Evolutionary conservation across 768 basidiomycete genomes (phyloP).

Genomic region (Cystofilobasidium ferigula): DNA sequence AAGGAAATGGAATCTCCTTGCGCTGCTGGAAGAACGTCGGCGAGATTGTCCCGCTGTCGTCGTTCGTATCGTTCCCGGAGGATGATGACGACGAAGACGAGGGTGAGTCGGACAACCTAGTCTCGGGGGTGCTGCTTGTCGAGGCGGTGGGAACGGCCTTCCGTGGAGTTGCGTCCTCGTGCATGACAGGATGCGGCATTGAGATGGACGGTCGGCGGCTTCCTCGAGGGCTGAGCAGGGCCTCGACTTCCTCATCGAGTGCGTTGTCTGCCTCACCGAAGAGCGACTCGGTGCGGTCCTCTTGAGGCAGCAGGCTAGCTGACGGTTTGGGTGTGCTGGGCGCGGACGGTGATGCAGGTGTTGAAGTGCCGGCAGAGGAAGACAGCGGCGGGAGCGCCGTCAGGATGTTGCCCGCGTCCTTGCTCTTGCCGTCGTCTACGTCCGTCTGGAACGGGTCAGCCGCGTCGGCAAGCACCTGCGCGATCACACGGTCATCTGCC

Average conservation of each 20-base stretch:
- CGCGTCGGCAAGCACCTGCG: background rate
- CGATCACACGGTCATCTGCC: background rate
- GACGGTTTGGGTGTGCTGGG: background rate
- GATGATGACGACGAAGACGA: too few species aligned
- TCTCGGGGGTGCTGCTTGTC: background rate
- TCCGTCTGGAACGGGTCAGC: background rate
- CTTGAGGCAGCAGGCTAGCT: background rate
- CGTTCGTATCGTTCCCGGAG: too few species aligned
- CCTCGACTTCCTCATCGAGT: background rate
- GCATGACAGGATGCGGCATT: background rate
- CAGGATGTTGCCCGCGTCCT: background rate
- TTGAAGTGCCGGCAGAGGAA: background rate
- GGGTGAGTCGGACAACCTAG: too few species aligned
- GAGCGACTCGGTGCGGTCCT: background rate
- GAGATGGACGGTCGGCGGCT: background rate
- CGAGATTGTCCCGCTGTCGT: too few species aligned
- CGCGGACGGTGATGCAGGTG: background rate
- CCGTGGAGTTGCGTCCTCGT: background rate
- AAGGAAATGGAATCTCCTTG: background rate
- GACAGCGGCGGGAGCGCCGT: background rate
- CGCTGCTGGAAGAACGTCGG: background rate
- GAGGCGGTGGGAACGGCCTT: background rate
- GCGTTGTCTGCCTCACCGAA: background rate
- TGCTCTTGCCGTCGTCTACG: background rate
- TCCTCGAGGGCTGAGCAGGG: background rate